Percentiles rank a stretch among this genome's conserved stretches.
Evolutionary conservation across 2,329 filamentous ascomycete genomes (phyloP).

Genomic region (Nakataea oryzae): DNA sequence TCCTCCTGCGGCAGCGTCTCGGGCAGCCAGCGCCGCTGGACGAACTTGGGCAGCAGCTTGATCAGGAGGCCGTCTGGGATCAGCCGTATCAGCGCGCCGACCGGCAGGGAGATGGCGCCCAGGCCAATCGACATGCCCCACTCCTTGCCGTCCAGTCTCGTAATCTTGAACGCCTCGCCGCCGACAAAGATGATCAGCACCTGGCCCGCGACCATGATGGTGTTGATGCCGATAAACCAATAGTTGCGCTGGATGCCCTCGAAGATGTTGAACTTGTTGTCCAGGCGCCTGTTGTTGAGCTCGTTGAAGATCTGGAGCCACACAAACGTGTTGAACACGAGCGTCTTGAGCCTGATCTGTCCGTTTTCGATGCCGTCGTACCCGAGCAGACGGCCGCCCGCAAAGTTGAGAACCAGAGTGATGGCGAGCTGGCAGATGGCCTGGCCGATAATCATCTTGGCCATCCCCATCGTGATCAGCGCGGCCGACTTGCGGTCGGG

Average conservation of each 20-base stretch:
- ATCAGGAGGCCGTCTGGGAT: conserved; percentile 53
- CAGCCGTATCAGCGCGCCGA: conserved; percentile 61
- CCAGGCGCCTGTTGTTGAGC: conserved; percentile 69
- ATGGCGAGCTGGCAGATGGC: conserved; percentile 77
- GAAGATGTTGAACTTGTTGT: conserved; percentile 83
- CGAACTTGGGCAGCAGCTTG: conserved; percentile 8
- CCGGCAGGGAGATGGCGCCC: conserved; percentile 64
- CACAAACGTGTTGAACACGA: conserved; percentile 61
- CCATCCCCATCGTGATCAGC: conserved; percentile 83
- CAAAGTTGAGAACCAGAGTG: conserved; percentile 69
- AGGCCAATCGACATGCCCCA: conserved; percentile 78
- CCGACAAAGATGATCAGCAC: conserved; percentile 79
- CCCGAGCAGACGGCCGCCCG: conserved; percentile 50
- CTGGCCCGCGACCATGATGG: conserved; percentile 75
- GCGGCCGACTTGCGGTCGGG: conserved; percentile 45
- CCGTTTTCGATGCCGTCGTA: conserved; percentile 26
- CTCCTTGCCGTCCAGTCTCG: conserved; percentile 51
- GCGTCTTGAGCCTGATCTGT: conserved; percentile 27
- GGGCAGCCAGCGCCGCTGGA: conserved; percentile 11
- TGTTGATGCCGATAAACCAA: conserved; percentile 74
- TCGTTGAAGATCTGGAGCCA: conserved; percentile 68
- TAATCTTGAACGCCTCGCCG: conserved; percentile 62
- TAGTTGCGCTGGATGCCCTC: conserved; percentile 69
- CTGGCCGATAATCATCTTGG: conserved; percentile 98
- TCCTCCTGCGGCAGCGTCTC: conserved; percentile 8